phyloP scores from a whole-genome alignment of 2,329 filamentous ascomycete genomes.

The Gnomoniopsis smithogilvyi region DNA sequence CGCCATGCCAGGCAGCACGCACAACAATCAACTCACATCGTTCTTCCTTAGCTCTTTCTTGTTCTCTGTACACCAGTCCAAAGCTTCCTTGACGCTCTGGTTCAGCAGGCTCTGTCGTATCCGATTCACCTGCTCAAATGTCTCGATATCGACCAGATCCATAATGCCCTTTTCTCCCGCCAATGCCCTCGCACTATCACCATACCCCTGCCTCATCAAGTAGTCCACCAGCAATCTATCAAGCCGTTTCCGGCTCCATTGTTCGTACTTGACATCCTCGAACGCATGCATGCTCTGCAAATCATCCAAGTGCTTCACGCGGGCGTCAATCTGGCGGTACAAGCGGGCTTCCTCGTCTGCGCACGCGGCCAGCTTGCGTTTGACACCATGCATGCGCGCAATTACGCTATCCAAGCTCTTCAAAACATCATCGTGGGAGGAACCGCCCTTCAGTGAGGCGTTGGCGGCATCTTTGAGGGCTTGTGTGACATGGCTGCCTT shows the following conservation, averaged over 20 bases:
- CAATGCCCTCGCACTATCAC: constrained; percentile 70
- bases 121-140: constrained; percentile 77
- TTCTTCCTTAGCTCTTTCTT: constrained; percentile 89
- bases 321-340: constrained; percentile 70
- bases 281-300: constrained; percentile 77
- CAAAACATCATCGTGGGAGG: constrained; percentile 68
- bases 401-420: constrained; percentile 83
- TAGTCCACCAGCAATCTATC: constrained; percentile 91
- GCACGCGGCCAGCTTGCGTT: constrained; percentile 76
- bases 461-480: constrained; percentile 63
- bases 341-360: constrained; percentile 78
- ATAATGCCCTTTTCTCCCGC: constrained; percentile 73
- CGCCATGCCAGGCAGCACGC: no score
- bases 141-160: constrained; percentile 82
- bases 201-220: constrained; percentile 79
- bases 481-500: constrained; percentile 60
- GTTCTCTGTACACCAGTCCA: constrained; percentile 91
- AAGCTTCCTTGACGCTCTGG: constrained; percentile 71
- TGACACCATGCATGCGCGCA: constrained; percentile 76
- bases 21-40: constrained; percentile 52
- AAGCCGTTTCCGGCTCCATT: constrained; percentile 78
- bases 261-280: constrained; percentile 90
- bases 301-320: constrained; percentile 77
- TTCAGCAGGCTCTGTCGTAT: constrained; percentile 71
- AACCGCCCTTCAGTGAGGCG: constrained; percentile 60